Base-by-base conservation (phyloP, 495 filamentous ascomycete species). In the Xylaria palmicola region DNA sequence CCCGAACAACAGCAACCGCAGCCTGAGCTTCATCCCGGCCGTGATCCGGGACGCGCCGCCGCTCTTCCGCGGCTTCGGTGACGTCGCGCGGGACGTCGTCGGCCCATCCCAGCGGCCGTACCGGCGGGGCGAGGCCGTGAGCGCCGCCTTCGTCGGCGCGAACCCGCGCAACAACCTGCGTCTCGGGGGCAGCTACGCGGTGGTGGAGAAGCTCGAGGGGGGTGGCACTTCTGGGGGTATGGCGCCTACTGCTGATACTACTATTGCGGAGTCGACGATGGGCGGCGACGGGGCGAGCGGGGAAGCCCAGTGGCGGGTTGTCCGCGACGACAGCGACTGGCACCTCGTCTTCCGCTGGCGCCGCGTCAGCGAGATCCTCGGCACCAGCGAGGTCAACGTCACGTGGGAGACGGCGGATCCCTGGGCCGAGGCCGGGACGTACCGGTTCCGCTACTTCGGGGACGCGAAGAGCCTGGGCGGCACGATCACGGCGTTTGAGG, bases 131-230 rank as follows among this genome's bases (percentile, higher is more conserved):
- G 78, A 82, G 27, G 69, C 66, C 22, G 84, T 92, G 53, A 83
- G 71, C 7, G 88, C 77, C 0, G 85, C 74, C 0, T 97, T 98
- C 72, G 85, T 94, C 13, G 94, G 90, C 40, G 92, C 93, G 3
- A 97, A 97, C 62, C 93, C 93, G 19, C 80, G 93, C 36, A 97
- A 98, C 65, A 86, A 95, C 60, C 82, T 97, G 30, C 84, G 85
- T 20, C 83, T 90, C 12, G 93, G 90, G 66, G 83, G 81, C 8
- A 96, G 88, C 6, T 97, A 86, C 68, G 90, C 88, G 7, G 86
- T 88, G 1, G 86, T 97, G 3, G 92, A 98, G 78, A 80, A 75
- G 56, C 70, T 85, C 22, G 56, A 63, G n/a, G n/a, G n/a, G n/a
- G n/a, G n/a, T n/a, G n/a, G n/a, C n/a, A n/a, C n/a, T n/a, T n/a